Evolutionary conservation across 2,329 filamentous ascomycete species (phyloP), one percentile per base, ranked within the genome.

Genomic region (Fusarium scirpi): DNA sequence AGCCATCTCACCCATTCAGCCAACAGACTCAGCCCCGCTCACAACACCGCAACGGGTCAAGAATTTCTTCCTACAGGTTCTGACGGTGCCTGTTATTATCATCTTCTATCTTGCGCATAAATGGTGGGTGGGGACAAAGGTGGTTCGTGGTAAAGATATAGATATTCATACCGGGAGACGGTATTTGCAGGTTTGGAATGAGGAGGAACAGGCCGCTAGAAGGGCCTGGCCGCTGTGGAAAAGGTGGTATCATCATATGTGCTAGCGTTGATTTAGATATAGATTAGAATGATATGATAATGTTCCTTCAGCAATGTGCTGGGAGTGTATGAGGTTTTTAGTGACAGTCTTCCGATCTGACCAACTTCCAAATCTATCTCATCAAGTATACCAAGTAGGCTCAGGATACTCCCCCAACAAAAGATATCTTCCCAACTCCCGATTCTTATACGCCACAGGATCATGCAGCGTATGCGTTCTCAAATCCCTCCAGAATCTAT

Each of bases 121-220:
- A 81, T 15, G 95, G 18, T 91, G 84, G 80, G 91, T 88, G 77
- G 85, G 85, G 58, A 97, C 94, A 2, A 82, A 84, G 5, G 83
- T 93, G 56, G 85, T 97, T 46, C 84, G 86, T 18, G 81, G 86
- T 38, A 83, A 86, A 49, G 91, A 96, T 67, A 97, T 98, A 89
- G 94, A 98, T 80, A 82, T 98, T 66, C 87, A 91, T 65, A 97
- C 94, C 0, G 95, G 95, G 2, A 88, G 94, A 40, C 85, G 94
- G 29, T 93, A 97, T 76, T 86, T 97, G 58, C 94, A 97, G 77
- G 82, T 97, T 49, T 88, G 90, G 29, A 88, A 91, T 61, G 94
- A 98, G 83, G 82, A 85, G 43, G 91, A 91, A 6, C 53, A 51
- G 46, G 94, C 97, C 80, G 94, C 97, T 80, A 84, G 85, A 76